Evolutionary conservation across 345 rosid species (phyloP).

Genomic region (Lagerstroemia speciosa): DNA sequence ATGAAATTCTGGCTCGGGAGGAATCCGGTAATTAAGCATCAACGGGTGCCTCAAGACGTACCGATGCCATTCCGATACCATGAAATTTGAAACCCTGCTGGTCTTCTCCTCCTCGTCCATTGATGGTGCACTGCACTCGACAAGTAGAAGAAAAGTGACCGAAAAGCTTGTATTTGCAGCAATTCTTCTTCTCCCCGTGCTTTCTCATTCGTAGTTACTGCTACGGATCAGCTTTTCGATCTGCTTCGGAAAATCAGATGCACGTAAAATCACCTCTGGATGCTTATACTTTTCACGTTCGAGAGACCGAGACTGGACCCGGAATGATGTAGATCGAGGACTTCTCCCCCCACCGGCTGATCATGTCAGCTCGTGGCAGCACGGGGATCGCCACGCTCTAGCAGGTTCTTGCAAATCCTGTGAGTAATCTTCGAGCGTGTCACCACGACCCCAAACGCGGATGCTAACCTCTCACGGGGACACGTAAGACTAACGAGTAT

Average conservation of each 20-base stretch:
- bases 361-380: constrained; percentile 48
- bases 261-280: background rate
- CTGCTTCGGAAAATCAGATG: background rate
- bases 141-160: no score
- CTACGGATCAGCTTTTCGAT: background rate
- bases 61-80: background rate
- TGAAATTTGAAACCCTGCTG: no score
- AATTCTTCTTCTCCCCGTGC: background rate
- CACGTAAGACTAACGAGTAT: no score
- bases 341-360: background rate
- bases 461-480: constrained; percentile 25
- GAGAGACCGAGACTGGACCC: background rate
- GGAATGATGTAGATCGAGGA: no score
- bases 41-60: background rate
- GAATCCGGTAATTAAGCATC: background rate
- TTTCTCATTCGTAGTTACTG: no score
- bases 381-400: constrained; percentile 69
- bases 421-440: constrained; percentile 48
- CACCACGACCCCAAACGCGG: constrained; percentile 48
- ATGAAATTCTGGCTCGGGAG: no score
- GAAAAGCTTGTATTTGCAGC: background rate
- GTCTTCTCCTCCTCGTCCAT: no score
- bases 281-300: background rate
- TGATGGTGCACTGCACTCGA: no score
- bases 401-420: constrained; percentile 65